phyloP scores from a whole-genome alignment of 768 basidiomycete genomes.

The Hygrocybe punicea region DNA sequence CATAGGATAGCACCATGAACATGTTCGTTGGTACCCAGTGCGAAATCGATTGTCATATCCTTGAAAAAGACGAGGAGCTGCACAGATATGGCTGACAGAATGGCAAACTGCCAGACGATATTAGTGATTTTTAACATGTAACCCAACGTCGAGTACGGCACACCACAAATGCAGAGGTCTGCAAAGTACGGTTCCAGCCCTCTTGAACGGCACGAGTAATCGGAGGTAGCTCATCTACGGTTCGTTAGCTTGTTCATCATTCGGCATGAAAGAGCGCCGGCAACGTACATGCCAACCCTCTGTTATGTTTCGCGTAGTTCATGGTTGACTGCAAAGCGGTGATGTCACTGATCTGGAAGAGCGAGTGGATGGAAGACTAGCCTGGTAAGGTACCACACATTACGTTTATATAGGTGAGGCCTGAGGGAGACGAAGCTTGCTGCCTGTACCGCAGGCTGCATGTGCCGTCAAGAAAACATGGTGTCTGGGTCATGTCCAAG shows the following conservation, averaged over 20 bases:
- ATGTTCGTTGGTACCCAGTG: not conserved
- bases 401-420: too few species aligned
- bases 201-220: not conserved
- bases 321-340: too few species aligned
- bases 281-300: not conserved
- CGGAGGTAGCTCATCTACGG: not conserved
- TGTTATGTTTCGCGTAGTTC: not conserved
- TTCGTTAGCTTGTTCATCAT: not conserved
- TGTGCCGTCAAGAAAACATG: too few species aligned
- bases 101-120: not conserved
- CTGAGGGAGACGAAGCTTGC: too few species aligned
- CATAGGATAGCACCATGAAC: not conserved
- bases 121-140: not conserved
- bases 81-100: not conserved
- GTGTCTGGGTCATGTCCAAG: too few species aligned
- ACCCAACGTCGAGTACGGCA: not conserved
- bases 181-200: not conserved
- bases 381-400: too few species aligned
- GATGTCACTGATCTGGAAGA: too few species aligned
- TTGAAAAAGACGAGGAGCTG: not conserved
- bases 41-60: not conserved
- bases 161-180: not conserved
- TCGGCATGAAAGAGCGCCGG: not conserved
- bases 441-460: too few species aligned
- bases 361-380: too few species aligned